Conservation (phyloP, 768 basidiomycete species). For the Cystoderma amianthinum region DNA sequence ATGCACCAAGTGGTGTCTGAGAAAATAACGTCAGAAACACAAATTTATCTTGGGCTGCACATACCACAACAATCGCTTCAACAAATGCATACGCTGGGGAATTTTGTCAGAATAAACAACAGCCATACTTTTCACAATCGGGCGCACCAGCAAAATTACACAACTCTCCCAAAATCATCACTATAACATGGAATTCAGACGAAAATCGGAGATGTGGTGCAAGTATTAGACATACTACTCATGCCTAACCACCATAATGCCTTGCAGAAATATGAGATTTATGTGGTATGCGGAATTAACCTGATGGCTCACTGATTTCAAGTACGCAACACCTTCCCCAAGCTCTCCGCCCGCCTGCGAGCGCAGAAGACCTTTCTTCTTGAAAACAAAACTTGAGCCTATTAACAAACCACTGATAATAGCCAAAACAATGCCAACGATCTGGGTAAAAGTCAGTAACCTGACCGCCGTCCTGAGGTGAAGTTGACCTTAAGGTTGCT, state of each 20-base stretch:
- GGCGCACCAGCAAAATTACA: conserved; percentile 78
- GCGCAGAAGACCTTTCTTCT: conserved; percentile 88
- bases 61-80: conserved; percentile 86
- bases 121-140: conserved; percentile 1
- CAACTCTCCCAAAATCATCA: conserved; percentile 90
- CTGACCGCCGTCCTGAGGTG: neutral
- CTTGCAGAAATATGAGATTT: conserved; percentile 32
- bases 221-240: conserved; percentile 49
- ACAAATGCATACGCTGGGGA: conserved; percentile 77
- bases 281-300: too few species aligned
- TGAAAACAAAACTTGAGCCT: conserved; percentile 91
- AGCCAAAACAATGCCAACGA: conserved; percentile 76
- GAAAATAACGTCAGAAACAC: neutral
- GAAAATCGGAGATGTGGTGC: too few species aligned
- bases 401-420: conserved; percentile 81
- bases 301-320: conserved; percentile 89
- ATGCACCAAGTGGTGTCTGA: conserved; percentile 89
- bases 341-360: conserved; percentile 74
- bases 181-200: conserved; percentile 29
- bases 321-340: conserved; percentile 88
- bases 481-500: conserved; percentile 45
- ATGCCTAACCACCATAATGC: conserved; percentile 93
- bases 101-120: neutral
- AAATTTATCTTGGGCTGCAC: conserved; percentile 14
- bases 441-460: conserved; percentile 21